Conservation (phyloP, 2,329 filamentous ascomycete genomes). For the Colletotrichum scovillei region DNA sequence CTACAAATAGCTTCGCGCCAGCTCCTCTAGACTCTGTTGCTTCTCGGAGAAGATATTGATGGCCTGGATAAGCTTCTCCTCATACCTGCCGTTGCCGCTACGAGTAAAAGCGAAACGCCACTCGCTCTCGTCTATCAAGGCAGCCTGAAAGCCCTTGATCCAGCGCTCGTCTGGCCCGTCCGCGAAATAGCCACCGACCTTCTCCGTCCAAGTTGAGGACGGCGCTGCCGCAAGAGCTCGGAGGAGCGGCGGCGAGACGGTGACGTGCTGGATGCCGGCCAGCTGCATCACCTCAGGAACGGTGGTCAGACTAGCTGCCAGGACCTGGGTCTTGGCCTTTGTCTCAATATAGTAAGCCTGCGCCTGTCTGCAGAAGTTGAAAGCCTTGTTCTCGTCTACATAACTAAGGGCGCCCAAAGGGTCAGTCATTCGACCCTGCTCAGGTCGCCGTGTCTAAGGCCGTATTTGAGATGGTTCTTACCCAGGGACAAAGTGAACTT, state of each 20-base stretch:
- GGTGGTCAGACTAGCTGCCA: constrained; percentile 68
- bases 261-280: constrained; percentile 69
- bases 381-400: constrained; percentile 59
- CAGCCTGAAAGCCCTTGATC: constrained; percentile 26
- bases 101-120: constrained; percentile 64
- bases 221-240: constrained; percentile 54
- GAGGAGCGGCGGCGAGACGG: constrained; percentile 66
- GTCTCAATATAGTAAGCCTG: constrained; percentile 63
- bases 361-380: constrained; percentile 61
- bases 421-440: not conserved
- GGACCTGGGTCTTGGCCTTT: constrained; percentile 58
- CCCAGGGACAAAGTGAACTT: constrained; percentile 68
- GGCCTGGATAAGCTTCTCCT: constrained; percentile 64
- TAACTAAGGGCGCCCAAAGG: constrained; percentile 49
- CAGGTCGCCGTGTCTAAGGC: not conserved
- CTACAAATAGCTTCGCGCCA: constrained; percentile 34
- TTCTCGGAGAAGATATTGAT: constrained; percentile 69
- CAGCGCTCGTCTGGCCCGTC: constrained; percentile 43
- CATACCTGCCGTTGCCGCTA: constrained; percentile 57
- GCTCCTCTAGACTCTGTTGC: constrained; percentile 61
- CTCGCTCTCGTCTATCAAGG: constrained; percentile 53
- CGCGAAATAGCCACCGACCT: constrained; percentile 45
- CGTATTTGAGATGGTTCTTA: constrained; percentile 40
- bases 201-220: constrained; percentile 43
- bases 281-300: constrained; percentile 68